Evolutionary conservation across 345 rosid species (phyloP).

Genomic region (Moringa oleifera): DNA sequence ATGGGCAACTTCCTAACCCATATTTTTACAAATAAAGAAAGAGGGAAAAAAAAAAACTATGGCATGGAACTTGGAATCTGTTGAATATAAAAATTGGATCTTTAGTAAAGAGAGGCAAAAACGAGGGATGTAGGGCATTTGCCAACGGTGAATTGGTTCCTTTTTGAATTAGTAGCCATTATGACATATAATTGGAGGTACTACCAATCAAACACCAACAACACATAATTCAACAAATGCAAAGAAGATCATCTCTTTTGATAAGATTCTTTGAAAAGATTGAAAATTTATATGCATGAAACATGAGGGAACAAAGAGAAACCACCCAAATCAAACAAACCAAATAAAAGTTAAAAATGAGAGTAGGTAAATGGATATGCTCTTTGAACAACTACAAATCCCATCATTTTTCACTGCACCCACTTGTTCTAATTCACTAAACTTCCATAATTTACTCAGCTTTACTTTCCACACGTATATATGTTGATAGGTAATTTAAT

Average conservation of each 20-base stretch:
- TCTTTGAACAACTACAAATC: not conserved
- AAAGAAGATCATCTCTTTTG: not conserved
- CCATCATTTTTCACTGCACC: not conserved
- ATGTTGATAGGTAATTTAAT: too few species aligned
- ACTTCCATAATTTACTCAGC: too few species aligned
- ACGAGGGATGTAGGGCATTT: not conserved
- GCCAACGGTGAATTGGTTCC: not conserved
- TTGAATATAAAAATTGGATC: too few species aligned
- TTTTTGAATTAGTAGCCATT: not conserved
- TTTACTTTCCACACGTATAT: too few species aligned
- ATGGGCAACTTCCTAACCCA: too few species aligned
- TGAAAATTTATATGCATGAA: too few species aligned
- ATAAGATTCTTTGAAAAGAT: constrained; percentile 16
- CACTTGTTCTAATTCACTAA: too few species aligned
- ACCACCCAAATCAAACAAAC: not conserved
- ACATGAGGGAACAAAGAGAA: not conserved
- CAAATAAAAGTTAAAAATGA: not conserved
- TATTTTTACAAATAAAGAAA: too few species aligned
- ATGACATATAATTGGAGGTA: not conserved
- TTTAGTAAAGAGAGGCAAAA: too few species aligned
- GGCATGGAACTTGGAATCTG: too few species aligned
- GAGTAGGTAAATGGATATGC: not conserved
- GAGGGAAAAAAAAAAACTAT: too few species aligned
- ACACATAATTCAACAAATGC: not conserved
- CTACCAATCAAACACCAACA: not conserved